Conservation (phyloP, 1,284 basidiomycete genomes). For the Trichosporon ovoides region DNA sequence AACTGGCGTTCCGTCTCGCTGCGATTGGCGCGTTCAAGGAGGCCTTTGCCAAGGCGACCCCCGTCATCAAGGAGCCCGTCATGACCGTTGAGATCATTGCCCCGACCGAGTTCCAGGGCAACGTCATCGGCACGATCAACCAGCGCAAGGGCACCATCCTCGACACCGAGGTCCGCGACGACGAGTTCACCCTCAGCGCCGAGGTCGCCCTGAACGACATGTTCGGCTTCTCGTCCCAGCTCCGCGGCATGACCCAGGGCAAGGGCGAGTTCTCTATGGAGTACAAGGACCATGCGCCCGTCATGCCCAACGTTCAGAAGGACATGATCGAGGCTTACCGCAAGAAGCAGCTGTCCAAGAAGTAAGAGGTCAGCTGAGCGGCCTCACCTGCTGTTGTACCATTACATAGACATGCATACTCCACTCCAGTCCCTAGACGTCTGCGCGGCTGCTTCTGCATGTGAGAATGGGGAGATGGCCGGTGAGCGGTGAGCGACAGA, state of each 20-base stretch:
- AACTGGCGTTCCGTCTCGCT: constrained; percentile 88
- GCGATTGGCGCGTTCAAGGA: constrained; percentile 91
- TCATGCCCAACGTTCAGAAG: constrained; percentile 80
- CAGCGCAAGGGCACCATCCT: constrained; percentile 89
- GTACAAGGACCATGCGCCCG: constrained; percentile 82
- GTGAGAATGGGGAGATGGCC: too few species aligned
- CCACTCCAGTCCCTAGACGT: constrained; percentile 9
- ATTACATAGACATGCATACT: constrained; percentile 18
- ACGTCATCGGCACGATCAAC: constrained; percentile 91
- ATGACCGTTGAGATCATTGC: constrained; percentile 98
- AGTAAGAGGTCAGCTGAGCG: background rate
- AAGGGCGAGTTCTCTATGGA: constrained; percentile 98
- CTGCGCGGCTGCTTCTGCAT: background rate
- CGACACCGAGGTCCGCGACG: constrained; percentile 93
- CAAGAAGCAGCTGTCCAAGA: constrained; percentile 43
- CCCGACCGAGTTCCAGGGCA: constrained; percentile 94
- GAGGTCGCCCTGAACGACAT: constrained; percentile 97
- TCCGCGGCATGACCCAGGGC: constrained; percentile 91
- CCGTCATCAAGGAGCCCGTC: constrained; percentile 89
- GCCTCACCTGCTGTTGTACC: constrained; percentile 3
- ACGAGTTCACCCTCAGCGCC: constrained; percentile 88
- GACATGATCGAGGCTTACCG: constrained; percentile 68
- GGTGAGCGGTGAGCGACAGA: too few species aligned
- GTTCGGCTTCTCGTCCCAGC: constrained; percentile 92
- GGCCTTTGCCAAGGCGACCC: constrained; percentile 68